Percentiles rank a stretch among this genome's conserved stretches.
Conservation (phyloP, 139 green algal species). For the Mesostigma viride region DNA sequence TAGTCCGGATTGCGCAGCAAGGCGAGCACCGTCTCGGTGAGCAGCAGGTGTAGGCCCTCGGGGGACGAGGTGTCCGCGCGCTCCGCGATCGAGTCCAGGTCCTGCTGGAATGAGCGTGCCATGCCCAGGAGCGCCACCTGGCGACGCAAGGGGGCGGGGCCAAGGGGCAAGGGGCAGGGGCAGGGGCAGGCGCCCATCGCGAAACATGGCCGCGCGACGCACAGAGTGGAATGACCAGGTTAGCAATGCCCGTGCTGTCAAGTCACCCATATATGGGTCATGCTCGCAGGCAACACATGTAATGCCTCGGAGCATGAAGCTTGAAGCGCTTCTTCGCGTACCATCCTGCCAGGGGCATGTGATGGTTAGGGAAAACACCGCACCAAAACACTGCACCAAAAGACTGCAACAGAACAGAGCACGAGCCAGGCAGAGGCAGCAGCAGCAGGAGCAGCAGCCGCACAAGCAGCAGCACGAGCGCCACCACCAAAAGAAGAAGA, state of each 20-base stretch:
- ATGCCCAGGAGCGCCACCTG: constrained; percentile 83
- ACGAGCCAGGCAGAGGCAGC: constrained; percentile 38
- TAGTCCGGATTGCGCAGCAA: constrained; percentile 82
- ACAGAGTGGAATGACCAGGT: no score
- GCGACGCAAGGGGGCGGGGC: no score
- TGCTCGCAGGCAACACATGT: no score
- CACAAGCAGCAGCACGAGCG: neutral
- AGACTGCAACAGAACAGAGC: constrained; percentile 44
- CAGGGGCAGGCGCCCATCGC: no score
- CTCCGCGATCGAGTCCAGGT: constrained; percentile 73
- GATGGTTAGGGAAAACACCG: no score
- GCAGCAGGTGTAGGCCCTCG: constrained; percentile 45
- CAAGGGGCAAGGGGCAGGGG: no score
- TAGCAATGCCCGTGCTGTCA: no score
- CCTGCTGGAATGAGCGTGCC: constrained; percentile 64
- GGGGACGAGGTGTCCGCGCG: constrained; percentile 67
- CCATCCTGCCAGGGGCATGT: no score
- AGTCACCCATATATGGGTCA: constrained; percentile 43
- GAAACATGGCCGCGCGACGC: no score
- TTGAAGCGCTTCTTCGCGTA: no score
- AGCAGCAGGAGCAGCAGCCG: constrained; percentile 22
- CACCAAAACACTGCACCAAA: no score
- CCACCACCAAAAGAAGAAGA: neutral
- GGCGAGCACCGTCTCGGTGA: constrained; percentile 71
- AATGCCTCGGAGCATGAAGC: no score